Conservation (phyloP, 257 asterid species). For the Voacanga thouarsii region DNA sequence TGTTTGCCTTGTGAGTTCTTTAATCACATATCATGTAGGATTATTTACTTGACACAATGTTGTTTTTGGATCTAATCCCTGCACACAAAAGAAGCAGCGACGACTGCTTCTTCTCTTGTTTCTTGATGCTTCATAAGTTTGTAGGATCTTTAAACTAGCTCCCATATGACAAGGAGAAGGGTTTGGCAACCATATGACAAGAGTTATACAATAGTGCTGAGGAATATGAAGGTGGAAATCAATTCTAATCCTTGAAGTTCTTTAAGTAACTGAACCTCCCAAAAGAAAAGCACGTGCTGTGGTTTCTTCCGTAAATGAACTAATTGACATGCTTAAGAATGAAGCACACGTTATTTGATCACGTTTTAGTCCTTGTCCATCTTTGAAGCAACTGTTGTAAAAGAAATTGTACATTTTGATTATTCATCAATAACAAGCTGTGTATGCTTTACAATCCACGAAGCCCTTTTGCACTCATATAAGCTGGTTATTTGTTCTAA, state of each 20-base stretch:
- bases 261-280: constrained; percentile 87
- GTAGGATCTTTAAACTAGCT: no score
- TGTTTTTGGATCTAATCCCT: constrained; percentile 78
- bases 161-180: no score
- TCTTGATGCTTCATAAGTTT: no score
- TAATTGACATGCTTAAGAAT: constrained; percentile 76
- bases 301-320: constrained; percentile 84
- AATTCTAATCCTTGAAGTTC: constrained; percentile 66
- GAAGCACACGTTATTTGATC: constrained; percentile 67
- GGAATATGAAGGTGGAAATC: constrained; percentile 54
- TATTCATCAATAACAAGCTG: not conserved
- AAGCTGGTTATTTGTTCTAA: not conserved
- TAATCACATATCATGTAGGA: constrained; percentile 42
- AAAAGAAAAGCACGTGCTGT: constrained; percentile 80
- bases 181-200: no score
- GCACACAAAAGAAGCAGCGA: constrained; percentile 81
- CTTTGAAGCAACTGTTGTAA: not conserved
- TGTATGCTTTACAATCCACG: not conserved
- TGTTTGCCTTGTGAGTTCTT: not conserved
- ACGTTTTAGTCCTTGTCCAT: not conserved
- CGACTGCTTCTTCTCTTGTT: constrained; percentile 64
- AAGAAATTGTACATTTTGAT: no score
- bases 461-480: not conserved
- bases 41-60: constrained; percentile 73
- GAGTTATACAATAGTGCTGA: no score